phyloP scores from a whole-genome alignment of 257 asterid genomes.

The Nicotiana sylvestris region DNA sequence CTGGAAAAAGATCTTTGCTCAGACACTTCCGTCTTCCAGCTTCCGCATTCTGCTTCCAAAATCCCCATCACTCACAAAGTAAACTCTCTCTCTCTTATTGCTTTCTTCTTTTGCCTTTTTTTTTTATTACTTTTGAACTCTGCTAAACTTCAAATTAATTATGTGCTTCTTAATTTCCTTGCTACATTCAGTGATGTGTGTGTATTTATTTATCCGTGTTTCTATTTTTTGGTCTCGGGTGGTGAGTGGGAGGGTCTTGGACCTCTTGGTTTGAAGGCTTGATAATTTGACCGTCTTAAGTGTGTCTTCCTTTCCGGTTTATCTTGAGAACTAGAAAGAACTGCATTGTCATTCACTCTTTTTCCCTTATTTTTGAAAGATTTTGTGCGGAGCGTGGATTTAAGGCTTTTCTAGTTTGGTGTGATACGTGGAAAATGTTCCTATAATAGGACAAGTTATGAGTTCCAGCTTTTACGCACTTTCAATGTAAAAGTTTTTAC shows the following conservation, averaged over 20 bases:
- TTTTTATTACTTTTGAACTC: too few relatives aligned
- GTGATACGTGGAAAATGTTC: not conserved
- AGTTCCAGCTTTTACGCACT: not conserved
- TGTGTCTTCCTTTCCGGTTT: not conserved
- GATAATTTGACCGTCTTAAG: not conserved
- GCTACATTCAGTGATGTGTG: not conserved
- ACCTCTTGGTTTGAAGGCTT: too few relatives aligned
- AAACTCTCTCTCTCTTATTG: not conserved
- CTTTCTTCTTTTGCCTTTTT: not conserved
- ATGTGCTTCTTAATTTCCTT: not conserved
- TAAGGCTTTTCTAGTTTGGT: not conserved
- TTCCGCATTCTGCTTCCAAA: not conserved
- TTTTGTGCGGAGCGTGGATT: not conserved
- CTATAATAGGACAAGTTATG: not conserved
- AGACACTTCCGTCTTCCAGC: not conserved
- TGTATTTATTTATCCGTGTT: not conserved
- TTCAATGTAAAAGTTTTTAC: too few relatives aligned
- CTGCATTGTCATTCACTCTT: too few relatives aligned
- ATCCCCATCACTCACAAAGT: not conserved
- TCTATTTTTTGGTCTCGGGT: not conserved
- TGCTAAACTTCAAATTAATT: too few relatives aligned
- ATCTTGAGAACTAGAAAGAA: not conserved
- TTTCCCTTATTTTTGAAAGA: not conserved
- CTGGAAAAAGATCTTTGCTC: not conserved
- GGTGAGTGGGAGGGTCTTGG: not conserved